Evolutionary conservation across 2,329 filamentous ascomycete species (phyloP).

Genomic region (Leptosphaerulina australis): DNA sequence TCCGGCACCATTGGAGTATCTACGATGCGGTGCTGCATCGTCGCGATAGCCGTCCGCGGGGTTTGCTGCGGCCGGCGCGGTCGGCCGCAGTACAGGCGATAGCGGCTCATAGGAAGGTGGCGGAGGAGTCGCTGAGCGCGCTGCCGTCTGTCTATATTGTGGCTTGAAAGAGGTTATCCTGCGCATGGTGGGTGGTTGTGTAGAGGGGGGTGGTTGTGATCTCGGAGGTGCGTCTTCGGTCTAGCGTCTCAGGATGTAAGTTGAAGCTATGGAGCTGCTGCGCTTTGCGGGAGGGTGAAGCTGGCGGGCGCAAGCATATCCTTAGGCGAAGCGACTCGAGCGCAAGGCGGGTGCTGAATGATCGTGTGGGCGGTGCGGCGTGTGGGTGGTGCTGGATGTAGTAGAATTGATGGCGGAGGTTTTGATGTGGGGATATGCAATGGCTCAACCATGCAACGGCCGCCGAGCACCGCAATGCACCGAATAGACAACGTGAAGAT

Average conservation of each 20-base stretch:
- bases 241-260: constrained; percentile 33
- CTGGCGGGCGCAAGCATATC: constrained; percentile 40
- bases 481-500: background rate
- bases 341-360: constrained; percentile 23
- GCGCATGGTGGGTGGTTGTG: constrained; percentile 35
- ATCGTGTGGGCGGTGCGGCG: constrained; percentile 26
- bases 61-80: constrained; percentile 25
- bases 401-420: constrained; percentile 17
- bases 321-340: constrained; percentile 24
- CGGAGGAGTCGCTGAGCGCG: constrained; percentile 41
- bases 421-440: constrained; percentile 24
- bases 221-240: constrained; percentile 18
- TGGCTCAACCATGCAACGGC: background rate
- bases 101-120: constrained; percentile 46
- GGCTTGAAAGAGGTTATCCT: constrained; percentile 43
- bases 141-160: constrained; percentile 39
- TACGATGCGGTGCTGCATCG: constrained; percentile 6
- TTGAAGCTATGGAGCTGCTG: constrained; percentile 34
- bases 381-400: constrained; percentile 20
- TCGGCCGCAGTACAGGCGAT: constrained; percentile 39
- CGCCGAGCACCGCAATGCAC: constrained; percentile 5
- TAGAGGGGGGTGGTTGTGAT: constrained; percentile 14
- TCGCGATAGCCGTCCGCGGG: constrained; percentile 29
- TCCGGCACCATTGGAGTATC: constrained; percentile 19
- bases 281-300: constrained; percentile 28